Conservation (phyloP, 164 flowering plant species). For the Magnolia officinalis region DNA sequence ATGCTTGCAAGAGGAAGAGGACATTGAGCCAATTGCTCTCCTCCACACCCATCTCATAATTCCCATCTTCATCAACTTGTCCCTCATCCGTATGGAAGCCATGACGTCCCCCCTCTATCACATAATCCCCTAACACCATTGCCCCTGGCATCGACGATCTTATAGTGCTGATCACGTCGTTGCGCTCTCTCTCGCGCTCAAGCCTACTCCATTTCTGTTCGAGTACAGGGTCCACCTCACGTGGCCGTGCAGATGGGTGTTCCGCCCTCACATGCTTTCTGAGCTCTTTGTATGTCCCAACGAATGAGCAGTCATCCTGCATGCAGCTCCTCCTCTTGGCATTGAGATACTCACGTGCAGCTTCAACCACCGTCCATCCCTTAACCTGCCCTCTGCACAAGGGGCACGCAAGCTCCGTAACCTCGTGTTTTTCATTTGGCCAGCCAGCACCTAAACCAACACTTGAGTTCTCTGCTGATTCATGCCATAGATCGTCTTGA, state of each 20-base stretch:
- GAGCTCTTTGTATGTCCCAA: conserved; percentile 39
- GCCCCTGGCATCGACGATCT: conserved; percentile 51
- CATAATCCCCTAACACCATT: conserved; percentile 51
- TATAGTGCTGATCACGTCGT: conserved; percentile 53
- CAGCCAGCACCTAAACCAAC: conserved; percentile 7
- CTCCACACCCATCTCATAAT: conserved; percentile 34
- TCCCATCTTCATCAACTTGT: conserved; percentile 23
- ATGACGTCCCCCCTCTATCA: conserved; percentile 31
- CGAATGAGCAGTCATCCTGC: conserved; percentile 39
- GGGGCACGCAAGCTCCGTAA: conserved; percentile 42
- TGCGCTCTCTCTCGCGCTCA: conserved; percentile 45
- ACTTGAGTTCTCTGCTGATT: conserved; percentile 4
- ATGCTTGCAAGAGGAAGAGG: conserved; percentile 52
- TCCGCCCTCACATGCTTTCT: conserved; percentile 37
- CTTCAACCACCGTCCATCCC: conserved; percentile 48
- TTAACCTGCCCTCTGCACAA: conserved; percentile 52
- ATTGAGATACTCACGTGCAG: conserved; percentile 43
- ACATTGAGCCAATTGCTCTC: conserved; percentile 40
- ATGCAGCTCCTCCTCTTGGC: conserved; percentile 38
- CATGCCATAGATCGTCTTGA: conserved; percentile 9
- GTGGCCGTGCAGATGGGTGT: conserved; percentile 43
- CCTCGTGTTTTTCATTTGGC: conserved; percentile 25
- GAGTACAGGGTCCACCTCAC: conserved; percentile 40
- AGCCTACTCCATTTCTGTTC: conserved; percentile 47
- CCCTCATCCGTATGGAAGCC: conserved; percentile 23